Conservation (phyloP, 495 filamentous ascomycete species). For the Xylaria curta region DNA sequence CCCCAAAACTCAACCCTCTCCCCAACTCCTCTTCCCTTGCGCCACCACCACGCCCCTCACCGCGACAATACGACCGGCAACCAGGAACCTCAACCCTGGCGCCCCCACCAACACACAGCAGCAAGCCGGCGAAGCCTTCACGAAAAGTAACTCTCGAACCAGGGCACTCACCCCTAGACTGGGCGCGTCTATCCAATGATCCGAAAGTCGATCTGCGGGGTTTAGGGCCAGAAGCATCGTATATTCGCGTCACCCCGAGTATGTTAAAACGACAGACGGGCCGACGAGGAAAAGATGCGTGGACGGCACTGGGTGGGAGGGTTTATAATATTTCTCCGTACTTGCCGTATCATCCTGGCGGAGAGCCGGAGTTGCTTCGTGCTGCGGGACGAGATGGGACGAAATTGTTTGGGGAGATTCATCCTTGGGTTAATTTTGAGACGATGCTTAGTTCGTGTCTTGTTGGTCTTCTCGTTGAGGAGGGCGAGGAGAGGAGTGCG, state of each 20-base stretch:
- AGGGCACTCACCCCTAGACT: conserved; percentile 92
- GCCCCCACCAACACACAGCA: conserved; percentile 54
- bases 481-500: conserved; percentile 61
- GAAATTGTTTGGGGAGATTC: conserved; percentile 86
- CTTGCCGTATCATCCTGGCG: conserved; percentile 88
- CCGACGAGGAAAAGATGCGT: conserved; percentile 81
- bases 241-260: conserved; percentile 74
- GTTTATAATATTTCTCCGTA: conserved; percentile 96
- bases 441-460: conserved; percentile 86
- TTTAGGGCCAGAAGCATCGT: conserved; percentile 48
- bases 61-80: conserved; percentile 42
- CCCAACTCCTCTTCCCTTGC: conserved; percentile 32
- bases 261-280: conserved; percentile 77
- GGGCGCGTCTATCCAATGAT: conserved; percentile 77
- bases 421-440: conserved; percentile 99
- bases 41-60: conserved; percentile 25
- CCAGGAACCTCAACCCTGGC: conserved; percentile 48
- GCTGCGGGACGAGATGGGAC: conserved; percentile 79
- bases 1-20: conserved; percentile 30
- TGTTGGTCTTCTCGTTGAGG: conserved; percentile 83
- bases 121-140: conserved; percentile 55
- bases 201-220: conserved; percentile 72
- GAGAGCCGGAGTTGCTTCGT: conserved; percentile 82
- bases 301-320: conserved; percentile 83
- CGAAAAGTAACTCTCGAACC: conserved; percentile 75